Base-by-base conservation (phyloP, 2,329 filamentous ascomycete species). In the Blastomyces emzantsi region DNA sequence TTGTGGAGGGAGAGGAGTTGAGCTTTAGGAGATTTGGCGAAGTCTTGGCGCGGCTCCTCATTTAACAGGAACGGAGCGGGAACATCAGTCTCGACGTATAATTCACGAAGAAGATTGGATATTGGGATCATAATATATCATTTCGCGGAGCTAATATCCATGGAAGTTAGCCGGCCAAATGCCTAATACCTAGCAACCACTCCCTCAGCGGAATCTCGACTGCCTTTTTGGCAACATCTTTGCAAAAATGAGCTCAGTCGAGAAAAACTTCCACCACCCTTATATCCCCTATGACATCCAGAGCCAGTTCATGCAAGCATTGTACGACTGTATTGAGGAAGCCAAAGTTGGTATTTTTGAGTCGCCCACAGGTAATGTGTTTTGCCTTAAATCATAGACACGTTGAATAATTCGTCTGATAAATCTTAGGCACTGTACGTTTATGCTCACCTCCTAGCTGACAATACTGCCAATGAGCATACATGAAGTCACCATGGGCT, bases 261-360 rank as follows among this genome's bases (percentile, higher is more conserved):
- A 69, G 52, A 71, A 77, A 61, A 80, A 92, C 69, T 97, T 96
- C 73, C 85, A 95, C 71, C 92, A 97, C 72, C 92, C 92, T 0
- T 96, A 88, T 73, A 85, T 86, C 39, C 92, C 92, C 0, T 97
- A 97, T 74, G 83, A 89, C 61, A 94, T 96, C 54, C 92, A 97
- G 71, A 81, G 88, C 55, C 81, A 93, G 68, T 95, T 97, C 72
- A 97, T 97, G 92, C 86, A 82, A 68, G 84, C 88, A 0, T 82
- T 94, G 5, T 96, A 96, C 72, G 78, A 85, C 60, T 90, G 91
- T 65, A 83, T 96, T 33, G 87, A 95, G 68, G 75, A 88, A 52
- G 88, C 90, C 9, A 90, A 92, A 71, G 82, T 96, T 57, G 92
- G 90, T 39, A 92, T 97, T 54, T 87, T 97, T 56, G 92, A 97